A percentile compares a stretch with the other conserved stretches of the same genome.
These are phyloP conservation scores for Apiospora rasikravindrae DNA, from an alignment of 2,329 filamentous ascomycete genomes.

Conservation along the genomic window DNA sequence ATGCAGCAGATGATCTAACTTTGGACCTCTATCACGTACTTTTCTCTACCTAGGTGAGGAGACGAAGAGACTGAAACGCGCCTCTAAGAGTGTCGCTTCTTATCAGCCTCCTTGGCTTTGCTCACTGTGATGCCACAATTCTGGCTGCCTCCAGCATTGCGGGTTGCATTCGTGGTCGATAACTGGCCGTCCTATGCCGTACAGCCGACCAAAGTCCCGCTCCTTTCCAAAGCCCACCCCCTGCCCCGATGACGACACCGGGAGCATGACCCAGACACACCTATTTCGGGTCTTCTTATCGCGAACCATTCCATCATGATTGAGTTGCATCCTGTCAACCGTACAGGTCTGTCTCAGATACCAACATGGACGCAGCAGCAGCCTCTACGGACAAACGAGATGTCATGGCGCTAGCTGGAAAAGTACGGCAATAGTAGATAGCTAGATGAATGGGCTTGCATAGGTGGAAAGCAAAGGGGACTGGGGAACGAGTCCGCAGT, in stretches of 20 bases:
- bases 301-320: neutral
- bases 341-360: neutral
- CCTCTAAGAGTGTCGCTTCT: neutral
- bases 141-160: neutral
- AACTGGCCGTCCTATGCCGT: neutral
- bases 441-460: slow-evolving; percentile 1
- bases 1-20: neutral
- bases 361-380: neutral
- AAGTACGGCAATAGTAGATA: neutral
- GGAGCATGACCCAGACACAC: slow-evolving; percentile 10
- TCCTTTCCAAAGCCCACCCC: neutral
- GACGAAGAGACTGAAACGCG: slow-evolving; percentile 7
- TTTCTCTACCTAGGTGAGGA: neutral
- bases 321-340: slow-evolving; percentile 13
- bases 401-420: neutral
- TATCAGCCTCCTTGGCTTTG: slow-evolving; percentile 2
- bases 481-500: neutral
- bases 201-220: slow-evolving; percentile 5
- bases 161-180: slow-evolving; percentile 5
- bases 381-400: neutral
- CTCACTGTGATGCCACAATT: slow-evolving; percentile 1
- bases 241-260: slow-evolving; percentile 9
- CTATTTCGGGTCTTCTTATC: neutral
- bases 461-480: neutral
- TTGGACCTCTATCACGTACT: neutral